These are phyloP conservation scores for Cytospora piceicola DNA, from an alignment of 2,329 filamentous ascomycete species.

Conservation along the genomic window DNA sequence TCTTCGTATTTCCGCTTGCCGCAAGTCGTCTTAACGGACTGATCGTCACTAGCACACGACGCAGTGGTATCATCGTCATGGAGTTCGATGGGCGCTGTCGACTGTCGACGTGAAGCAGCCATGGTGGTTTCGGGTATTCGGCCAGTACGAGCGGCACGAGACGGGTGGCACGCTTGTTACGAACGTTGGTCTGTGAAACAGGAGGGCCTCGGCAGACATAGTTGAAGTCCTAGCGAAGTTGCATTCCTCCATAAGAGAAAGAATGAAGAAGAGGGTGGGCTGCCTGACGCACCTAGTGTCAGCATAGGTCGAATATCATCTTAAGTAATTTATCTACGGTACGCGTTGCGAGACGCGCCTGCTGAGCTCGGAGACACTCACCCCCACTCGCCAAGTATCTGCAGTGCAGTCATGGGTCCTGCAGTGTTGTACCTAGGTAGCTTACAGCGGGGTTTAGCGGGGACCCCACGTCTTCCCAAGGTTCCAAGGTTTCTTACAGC, in stretches of 20 bases:
- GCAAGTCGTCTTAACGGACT: neutral
- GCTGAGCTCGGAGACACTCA: neutral
- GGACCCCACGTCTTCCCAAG: neutral
- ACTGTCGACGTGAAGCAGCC: conserved; percentile 6
- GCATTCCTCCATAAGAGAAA: neutral
- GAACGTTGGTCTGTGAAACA: neutral
- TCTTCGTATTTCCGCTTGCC: conserved; percentile 24
- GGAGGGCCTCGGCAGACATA: neutral
- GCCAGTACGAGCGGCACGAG: neutral
- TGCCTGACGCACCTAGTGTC: neutral
- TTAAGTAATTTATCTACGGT: neutral
- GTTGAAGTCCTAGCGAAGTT: neutral
- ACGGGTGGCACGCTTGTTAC: neutral
- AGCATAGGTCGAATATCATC: too few relatives aligned
- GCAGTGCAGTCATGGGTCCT: neutral
- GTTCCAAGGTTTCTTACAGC: neutral
- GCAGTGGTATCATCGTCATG: conserved; percentile 33
- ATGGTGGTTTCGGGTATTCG: conserved; percentile 8
- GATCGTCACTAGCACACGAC: conserved; percentile 28
- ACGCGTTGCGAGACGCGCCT: neutral
- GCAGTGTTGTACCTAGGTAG: neutral
- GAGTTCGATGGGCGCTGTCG: conserved; percentile 12
- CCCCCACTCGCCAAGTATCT: neutral
- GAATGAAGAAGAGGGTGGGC: neutral
- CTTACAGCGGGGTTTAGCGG: conserved; percentile 1